Conservation (phyloP, 306 rosid genomes). For the Castanea mollissima region DNA sequence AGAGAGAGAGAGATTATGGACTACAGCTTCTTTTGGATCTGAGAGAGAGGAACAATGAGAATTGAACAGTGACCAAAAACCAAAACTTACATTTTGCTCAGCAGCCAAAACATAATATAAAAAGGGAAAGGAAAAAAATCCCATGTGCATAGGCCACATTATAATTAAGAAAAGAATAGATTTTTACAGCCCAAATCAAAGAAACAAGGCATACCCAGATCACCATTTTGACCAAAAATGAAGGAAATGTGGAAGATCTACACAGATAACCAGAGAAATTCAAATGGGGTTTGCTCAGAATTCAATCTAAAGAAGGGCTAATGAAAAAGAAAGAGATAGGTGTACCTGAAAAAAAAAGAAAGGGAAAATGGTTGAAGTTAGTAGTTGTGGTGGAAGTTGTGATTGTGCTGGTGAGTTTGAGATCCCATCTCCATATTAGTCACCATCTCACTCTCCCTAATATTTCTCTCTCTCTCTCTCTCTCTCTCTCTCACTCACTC, state of each 20-base stretch:
- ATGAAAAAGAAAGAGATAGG: background rate
- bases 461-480: constrained; percentile 33
- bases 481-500: constrained; percentile 20
- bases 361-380: constrained; percentile 41
- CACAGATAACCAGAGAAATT: background rate
- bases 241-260: constrained; percentile 58
- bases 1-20: background rate
- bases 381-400: constrained; percentile 36
- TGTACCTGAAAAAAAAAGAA: constrained; percentile 42
- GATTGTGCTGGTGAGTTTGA: constrained; percentile 47
- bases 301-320: background rate
- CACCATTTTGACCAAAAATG: constrained; percentile 24
- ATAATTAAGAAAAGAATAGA: background rate
- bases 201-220: constrained; percentile 37
- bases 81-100: background rate
- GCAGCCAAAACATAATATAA: constrained; percentile 7
- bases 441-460: constrained; percentile 19
- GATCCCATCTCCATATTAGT: constrained; percentile 63
- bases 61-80: background rate
- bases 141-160: background rate
- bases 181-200: constrained; percentile 17
- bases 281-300: constrained; percentile 4
- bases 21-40: constrained; percentile 32
- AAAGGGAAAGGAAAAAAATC: background rate
- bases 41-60: background rate